phyloP scores from a whole-genome alignment of 2,329 filamentous ascomycete species.

The Dactylonectria estremocensis region DNA sequence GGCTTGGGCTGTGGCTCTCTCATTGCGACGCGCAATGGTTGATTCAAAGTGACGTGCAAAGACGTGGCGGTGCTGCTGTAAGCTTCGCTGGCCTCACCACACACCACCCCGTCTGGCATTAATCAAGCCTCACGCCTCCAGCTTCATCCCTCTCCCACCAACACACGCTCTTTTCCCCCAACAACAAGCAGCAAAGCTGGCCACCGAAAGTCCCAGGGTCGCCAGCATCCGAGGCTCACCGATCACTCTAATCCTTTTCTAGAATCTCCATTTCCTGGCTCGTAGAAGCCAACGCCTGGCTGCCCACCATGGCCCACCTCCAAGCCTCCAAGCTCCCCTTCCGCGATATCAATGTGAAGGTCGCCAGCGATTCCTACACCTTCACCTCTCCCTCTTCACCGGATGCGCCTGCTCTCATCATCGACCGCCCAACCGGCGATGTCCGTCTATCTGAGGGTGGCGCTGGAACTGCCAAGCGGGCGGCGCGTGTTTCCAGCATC shows the following conservation, averaged over 20 bases:
- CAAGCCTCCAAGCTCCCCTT: constrained; percentile 74
- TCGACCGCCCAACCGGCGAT: constrained; percentile 94
- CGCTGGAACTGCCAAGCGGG: constrained; percentile 80
- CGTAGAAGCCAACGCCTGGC: constrained; percentile 29
- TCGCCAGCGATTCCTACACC: constrained; percentile 91
- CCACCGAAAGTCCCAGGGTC: constrained; percentile 7
- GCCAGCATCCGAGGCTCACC: constrained; percentile 11
- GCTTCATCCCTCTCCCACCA: constrained; percentile 38
- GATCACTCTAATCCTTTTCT: constrained; percentile 20
- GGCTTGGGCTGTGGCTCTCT: constrained; percentile 21
- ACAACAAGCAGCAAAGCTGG: constrained; percentile 18
- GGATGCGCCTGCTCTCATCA: constrained; percentile 86
- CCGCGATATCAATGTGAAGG: constrained; percentile 97
- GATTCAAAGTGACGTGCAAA: constrained; percentile 27
- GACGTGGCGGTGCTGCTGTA: constrained; percentile 46
- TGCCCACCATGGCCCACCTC: constrained; percentile 56
- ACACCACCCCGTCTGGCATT: constrained; percentile 23
- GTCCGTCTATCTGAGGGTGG: constrained; percentile 87
- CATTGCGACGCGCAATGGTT: constrained; percentile 5
- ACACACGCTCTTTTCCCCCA: constrained; percentile 46
- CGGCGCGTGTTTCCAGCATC: constrained; percentile 86
- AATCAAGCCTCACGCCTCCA: constrained; percentile 39
- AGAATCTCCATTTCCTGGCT: constrained; percentile 29
- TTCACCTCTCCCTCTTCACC: constrained; percentile 97
- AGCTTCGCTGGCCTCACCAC: constrained; percentile 50